Evolutionary conservation across 495 filamentous ascomycete genomes (phyloP).

Genomic region (Neurospora pannonica): DNA sequence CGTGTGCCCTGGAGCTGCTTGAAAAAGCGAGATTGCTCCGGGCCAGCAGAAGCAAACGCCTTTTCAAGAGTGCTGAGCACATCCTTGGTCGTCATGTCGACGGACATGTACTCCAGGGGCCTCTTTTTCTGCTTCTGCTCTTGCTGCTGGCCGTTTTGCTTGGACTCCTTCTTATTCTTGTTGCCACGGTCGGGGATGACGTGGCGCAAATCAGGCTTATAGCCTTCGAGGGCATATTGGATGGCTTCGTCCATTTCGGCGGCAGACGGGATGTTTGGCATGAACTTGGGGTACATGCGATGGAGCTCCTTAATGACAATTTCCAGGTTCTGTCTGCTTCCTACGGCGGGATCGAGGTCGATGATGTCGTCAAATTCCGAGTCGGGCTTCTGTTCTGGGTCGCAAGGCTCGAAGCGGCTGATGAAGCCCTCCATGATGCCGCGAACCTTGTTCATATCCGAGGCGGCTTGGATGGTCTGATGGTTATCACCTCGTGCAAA

Average conservation of each 20-base stretch:
- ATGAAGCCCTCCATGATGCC: slow-evolving; percentile 96
- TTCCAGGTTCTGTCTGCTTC: slow-evolving; percentile 81
- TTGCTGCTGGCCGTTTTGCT: slow-evolving; percentile 23
- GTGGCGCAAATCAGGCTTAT: slow-evolving; percentile 66
- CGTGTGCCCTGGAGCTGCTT: slow-evolving; percentile 59
- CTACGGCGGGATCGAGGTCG: slow-evolving; percentile 65
- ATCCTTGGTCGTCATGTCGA: slow-evolving; percentile 50
- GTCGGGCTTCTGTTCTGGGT: slow-evolving; percentile 58
- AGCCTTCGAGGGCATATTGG: slow-evolving; percentile 61
- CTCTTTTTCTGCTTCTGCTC: slow-evolving; percentile 36
- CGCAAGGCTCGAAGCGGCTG: slow-evolving; percentile 66
- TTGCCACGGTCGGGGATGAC: slow-evolving; percentile 46
- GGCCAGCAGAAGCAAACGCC: slow-evolving; percentile 46
- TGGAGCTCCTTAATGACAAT: slow-evolving; percentile 62
- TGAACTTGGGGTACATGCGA: slow-evolving; percentile 60
- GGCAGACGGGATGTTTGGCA: slow-evolving; percentile 57
- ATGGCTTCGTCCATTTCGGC: slow-evolving; percentile 79
- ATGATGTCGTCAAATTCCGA: slow-evolving; percentile 71
- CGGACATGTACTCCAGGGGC: slow-evolving; percentile 71
- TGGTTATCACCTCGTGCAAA: slow-evolving; percentile 88
- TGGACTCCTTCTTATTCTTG: slow-evolving; percentile 31
- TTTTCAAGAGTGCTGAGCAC: slow-evolving; percentile 55
- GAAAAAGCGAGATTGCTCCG: slow-evolving; percentile 55
- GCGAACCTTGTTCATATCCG: slow-evolving; percentile 55
- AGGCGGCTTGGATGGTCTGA: slow-evolving; percentile 86